Percentiles rank a stretch among this genome's conserved stretches.
Evolutionary conservation across 1,284 basidiomycete genomes (phyloP).

Genomic region (Moesziomyces parantarcticus): DNA sequence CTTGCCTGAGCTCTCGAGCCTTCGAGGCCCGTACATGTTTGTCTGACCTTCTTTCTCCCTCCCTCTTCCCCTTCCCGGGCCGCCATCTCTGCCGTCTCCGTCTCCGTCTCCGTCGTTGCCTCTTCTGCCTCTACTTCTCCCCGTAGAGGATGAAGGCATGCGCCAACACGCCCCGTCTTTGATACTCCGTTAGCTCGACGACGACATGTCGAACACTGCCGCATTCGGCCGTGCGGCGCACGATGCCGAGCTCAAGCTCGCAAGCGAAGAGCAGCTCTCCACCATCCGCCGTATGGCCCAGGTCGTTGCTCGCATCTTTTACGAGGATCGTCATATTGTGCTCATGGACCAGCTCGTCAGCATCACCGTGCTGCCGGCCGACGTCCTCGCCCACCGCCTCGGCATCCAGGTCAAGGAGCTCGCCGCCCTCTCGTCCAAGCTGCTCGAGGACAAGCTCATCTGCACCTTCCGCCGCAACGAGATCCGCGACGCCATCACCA

Average conservation of each 20-base stretch:
- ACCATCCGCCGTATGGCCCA: slow-evolving; percentile 76
- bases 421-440: slow-evolving; percentile 86
- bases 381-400: slow-evolving; percentile 87
- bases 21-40: background rate
- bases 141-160: too few species aligned
- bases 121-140: background rate
- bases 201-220: slow-evolving; percentile 31
- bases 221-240: slow-evolving; percentile 32
- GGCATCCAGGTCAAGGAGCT: slow-evolving; percentile 91
- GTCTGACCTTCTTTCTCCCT: slow-evolving; percentile 22
- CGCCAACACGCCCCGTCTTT: too few species aligned
- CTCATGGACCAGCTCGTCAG: slow-evolving; percentile 91
- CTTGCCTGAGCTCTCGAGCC: slow-evolving; percentile 12
- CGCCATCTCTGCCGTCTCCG: too few species aligned
- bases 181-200: background rate
- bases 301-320: slow-evolving; percentile 91
- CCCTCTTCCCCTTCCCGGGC: background rate
- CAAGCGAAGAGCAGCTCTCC: slow-evolving; percentile 57
- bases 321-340: slow-evolving; percentile 89
- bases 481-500: slow-evolving; percentile 48
- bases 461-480: slow-evolving; percentile 68
- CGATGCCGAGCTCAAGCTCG: slow-evolving; percentile 44
- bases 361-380: slow-evolving; percentile 89
- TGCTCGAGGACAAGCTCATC: slow-evolving; percentile 82
- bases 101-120: too few species aligned